These are phyloP conservation scores for Tephrocybe sp. DNA, from an alignment of 768 basidiomycete genomes.

Conservation along the genomic window DNA sequence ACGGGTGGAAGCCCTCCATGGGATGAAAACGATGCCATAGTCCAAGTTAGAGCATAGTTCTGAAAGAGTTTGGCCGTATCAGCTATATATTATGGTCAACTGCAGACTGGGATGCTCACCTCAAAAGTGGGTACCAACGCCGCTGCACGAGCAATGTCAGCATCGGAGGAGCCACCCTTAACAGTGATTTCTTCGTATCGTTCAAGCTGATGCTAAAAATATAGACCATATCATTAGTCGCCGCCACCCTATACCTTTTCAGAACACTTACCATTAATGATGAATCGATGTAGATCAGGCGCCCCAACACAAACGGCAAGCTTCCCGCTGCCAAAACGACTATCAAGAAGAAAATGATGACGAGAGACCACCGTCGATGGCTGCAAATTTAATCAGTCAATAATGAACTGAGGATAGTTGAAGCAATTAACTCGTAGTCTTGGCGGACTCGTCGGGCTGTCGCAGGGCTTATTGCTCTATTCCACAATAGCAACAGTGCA, in stretches of 20 bases:
- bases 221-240: not conserved
- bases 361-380: constrained; percentile 33
- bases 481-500: constrained; percentile 33
- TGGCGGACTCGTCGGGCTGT: constrained; percentile 26
- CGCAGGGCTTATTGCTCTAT: constrained; percentile 29
- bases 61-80: constrained; percentile 6
- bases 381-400: constrained; percentile 18
- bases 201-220: constrained; percentile 28
- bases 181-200: constrained; percentile 33
- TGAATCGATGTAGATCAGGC: constrained; percentile 32
- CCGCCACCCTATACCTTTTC: not conserved
- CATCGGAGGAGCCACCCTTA: constrained; percentile 29
- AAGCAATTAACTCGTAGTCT: constrained; percentile 34
- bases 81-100: not conserved
- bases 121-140: constrained; percentile 25
- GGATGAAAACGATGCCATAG: constrained; percentile 32
- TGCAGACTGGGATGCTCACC: constrained; percentile 11
- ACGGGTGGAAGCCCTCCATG: constrained; percentile 31
- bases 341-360: constrained; percentile 33
- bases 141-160: constrained; percentile 29
- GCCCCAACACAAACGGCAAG: constrained; percentile 34
- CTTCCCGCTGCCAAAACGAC: constrained; percentile 24
- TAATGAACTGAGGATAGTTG: not conserved
- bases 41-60: constrained; percentile 36
- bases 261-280: constrained; percentile 24